Evolutionary conservation across 257 asterid species (phyloP), one percentile per base, ranked within the genome.

Genomic region (Cordia subcordata): DNA sequence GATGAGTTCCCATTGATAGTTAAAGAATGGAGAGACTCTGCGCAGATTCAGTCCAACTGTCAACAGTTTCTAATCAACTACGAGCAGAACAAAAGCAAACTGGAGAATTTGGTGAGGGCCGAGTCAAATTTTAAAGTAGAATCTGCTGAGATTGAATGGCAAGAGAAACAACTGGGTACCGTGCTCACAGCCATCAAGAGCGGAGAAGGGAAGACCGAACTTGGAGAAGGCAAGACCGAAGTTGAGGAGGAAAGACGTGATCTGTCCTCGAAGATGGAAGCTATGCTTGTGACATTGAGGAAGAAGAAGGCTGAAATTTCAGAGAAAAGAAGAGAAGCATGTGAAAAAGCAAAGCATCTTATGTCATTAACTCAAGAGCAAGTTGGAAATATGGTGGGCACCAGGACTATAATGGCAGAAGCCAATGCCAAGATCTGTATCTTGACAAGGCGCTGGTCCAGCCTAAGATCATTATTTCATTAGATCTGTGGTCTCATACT

Each of bases 1-100:
- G 46, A 63, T 40, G 61, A 53, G 57, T 53, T 63, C 27, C 68
- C 60, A 5, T 16, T 53, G 53, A 63, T 63, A 58, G 33, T 23
- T 18, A 38, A 53, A 38, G 57, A 63, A 54, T 63, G 61, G 55
- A 53, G 60, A 35, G 27, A 62, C 27, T 50, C 55, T n/a, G 54
- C 60, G 21, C 55, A 21, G 27, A 51, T 38, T 8, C 35, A 53
- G 16, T 37, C 18, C 32, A 63, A 51, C 20, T 63, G 38, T 23
- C 54, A 53, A 40, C 17, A 63, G 38, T 64, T 54, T 18, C 49
- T 64, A 19, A 23, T 20, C 32, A 55, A n/a, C 37, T 55, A 54
- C 6, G 49, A 64, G 50, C 39, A 64, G 47, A 59, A 64, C 13
- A 44, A 15, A 52, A 27, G 16, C 3, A 32, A 13, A 0, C 35